Percentiles rank a stretch among this genome's conserved stretches.
phyloP scores from a whole-genome alignment of 2,329 filamentous ascomycete species.

The Sarocladium oryzae region DNA sequence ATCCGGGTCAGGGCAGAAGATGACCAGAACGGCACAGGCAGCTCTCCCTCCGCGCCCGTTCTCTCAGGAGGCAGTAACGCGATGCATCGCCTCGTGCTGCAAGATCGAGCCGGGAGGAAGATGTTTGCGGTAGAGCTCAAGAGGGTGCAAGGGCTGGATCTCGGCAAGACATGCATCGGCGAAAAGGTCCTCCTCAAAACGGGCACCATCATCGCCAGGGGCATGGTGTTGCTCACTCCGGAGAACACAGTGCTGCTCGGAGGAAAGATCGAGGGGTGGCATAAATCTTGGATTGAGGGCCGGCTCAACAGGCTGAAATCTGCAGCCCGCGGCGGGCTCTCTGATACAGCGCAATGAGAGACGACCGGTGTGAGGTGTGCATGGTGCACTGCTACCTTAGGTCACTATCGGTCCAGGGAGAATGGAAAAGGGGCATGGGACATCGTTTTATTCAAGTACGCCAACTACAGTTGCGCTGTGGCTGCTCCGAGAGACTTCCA shows the following conservation, averaged over 20 bases:
- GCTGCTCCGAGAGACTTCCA: constrained; percentile 52
- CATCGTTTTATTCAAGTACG: not conserved
- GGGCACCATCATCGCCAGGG: constrained; percentile 62
- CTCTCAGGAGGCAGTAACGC: constrained; percentile 33
- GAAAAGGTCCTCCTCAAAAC: constrained; percentile 70
- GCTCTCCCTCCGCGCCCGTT: constrained; percentile 1
- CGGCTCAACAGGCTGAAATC: constrained; percentile 64
- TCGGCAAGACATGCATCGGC: constrained; percentile 65
- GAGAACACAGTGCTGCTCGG: constrained; percentile 66
- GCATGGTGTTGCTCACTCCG: constrained; percentile 71
- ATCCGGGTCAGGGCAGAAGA: constrained; percentile 54
- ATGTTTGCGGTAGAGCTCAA: constrained; percentile 68
- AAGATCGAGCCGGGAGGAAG: constrained; percentile 67
- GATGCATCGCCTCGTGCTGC: constrained; percentile 74
- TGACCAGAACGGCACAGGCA: constrained; percentile 24
- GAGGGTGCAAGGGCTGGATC: constrained; percentile 56
- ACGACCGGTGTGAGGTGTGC: too few species aligned
- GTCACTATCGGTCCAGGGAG: too few species aligned
- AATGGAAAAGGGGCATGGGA: constrained; percentile 12
- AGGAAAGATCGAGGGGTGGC: constrained; percentile 76
- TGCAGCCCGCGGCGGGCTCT: constrained; percentile 37
- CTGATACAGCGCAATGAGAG: constrained; percentile 1
- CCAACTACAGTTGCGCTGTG: constrained; percentile 16
- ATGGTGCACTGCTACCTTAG: too few species aligned
- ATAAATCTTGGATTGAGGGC: constrained; percentile 68